Evolutionary conservation across 495 filamentous ascomycete species (phyloP).

Genomic region (Parathielavia hyrcaniae): DNA sequence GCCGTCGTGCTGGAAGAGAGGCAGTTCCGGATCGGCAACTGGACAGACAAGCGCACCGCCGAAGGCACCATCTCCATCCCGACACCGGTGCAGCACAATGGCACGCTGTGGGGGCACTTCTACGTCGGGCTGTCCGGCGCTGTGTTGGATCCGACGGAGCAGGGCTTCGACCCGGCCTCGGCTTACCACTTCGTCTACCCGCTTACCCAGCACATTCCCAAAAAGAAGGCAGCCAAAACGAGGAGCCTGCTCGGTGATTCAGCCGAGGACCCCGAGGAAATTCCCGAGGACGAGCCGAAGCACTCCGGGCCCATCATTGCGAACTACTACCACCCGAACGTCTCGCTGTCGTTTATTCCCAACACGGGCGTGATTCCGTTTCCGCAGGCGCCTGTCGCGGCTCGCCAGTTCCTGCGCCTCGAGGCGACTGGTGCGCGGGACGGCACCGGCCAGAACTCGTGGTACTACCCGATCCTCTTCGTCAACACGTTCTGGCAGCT

Average conservation of each 20-base stretch:
- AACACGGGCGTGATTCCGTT: conserved; percentile 64
- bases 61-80: conserved; percentile 76
- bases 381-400: conserved; percentile 62
- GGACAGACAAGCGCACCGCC: conserved; percentile 67
- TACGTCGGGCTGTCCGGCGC: conserved; percentile 72
- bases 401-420: conserved; percentile 68
- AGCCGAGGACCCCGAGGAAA: conserved; percentile 45
- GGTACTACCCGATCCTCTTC: conserved; percentile 91
- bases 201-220: conserved; percentile 79
- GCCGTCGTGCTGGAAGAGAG: conserved; percentile 71
- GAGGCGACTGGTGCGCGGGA: conserved; percentile 72
- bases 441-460: conserved; percentile 75
- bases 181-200: conserved; percentile 81
- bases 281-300: conserved; percentile 40
- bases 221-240: conserved; percentile 89
- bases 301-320: conserved; percentile 59
- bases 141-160: conserved; percentile 64
- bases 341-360: conserved; percentile 81
- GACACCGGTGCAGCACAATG: conserved; percentile 77
- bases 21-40: conserved; percentile 73
- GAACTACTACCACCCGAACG: conserved; percentile 93
- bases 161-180: conserved; percentile 61
- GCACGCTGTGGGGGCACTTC: conserved; percentile 90
- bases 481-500: conserved; percentile 98
- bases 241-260: conserved; percentile 68